Percentiles rank a stretch among this genome's conserved stretches.
Conservation (phyloP, 2,329 filamentous ascomycete genomes). For the Botrytis elliptica region DNA sequence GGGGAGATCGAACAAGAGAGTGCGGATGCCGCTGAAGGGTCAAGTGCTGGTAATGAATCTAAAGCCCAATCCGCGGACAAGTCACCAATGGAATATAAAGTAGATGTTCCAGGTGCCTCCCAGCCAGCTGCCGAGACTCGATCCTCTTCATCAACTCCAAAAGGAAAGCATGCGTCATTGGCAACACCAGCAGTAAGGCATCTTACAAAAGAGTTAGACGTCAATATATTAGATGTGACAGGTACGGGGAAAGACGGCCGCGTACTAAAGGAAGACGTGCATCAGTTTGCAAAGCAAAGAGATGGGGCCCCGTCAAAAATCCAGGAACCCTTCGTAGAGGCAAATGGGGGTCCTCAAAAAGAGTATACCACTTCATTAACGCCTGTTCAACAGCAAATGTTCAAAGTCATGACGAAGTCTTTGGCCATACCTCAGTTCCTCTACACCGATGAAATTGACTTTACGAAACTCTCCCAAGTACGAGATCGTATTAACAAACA, state of each 20-base stretch:
- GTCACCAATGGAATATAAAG: background rate
- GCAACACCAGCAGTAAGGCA: slow-evolving; percentile 93
- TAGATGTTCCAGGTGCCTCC: slow-evolving; percentile 12
- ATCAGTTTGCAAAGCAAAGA: slow-evolving; percentile 62
- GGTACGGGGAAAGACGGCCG: slow-evolving; percentile 90
- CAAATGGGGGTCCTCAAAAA: slow-evolving; percentile 46
- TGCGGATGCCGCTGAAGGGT: slow-evolving; percentile 43
- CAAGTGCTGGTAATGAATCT: slow-evolving; percentile 30
- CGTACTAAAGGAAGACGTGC: slow-evolving; percentile 89
- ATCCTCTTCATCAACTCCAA: slow-evolving; percentile 1
- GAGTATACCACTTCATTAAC: slow-evolving; percentile 72
- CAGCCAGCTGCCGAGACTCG: slow-evolving; percentile 5
- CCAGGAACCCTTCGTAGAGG: slow-evolving; percentile 25
- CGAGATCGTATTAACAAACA: slow-evolving; percentile 71
- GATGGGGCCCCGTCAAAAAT: slow-evolving; percentile 41
- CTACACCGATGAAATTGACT: slow-evolving; percentile 86
- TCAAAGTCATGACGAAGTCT: slow-evolving; percentile 94
- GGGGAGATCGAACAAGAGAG: slow-evolving; percentile 69
- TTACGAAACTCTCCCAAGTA: slow-evolving; percentile 70
- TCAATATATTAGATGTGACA: slow-evolving; percentile 74
- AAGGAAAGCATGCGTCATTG: slow-evolving; percentile 67
- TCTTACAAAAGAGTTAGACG: slow-evolving; percentile 72
- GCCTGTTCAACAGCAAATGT: slow-evolving; percentile 86
- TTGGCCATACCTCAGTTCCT: slow-evolving; percentile 92
- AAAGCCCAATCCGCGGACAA: slow-evolving; percentile 16